These are phyloP conservation scores for Leccinum obscurum DNA, from an alignment of 768 basidiomycete genomes.

Conservation along the genomic window DNA sequence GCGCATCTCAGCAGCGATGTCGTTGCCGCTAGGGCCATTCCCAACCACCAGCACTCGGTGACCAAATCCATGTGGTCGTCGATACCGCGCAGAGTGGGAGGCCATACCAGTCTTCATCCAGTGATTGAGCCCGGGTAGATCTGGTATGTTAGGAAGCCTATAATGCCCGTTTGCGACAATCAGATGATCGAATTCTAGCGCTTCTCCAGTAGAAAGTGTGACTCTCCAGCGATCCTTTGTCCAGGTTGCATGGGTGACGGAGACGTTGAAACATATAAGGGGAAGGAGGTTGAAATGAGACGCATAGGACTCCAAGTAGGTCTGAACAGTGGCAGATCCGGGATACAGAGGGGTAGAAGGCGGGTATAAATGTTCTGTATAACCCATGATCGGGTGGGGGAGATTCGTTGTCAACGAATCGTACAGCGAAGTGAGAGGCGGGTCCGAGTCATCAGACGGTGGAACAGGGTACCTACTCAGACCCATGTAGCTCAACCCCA, in stretches of 20 bases:
- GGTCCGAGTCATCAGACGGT: conserved; percentile 38
- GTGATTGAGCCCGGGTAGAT: conserved; percentile 52
- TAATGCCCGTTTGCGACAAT: conserved; percentile 80
- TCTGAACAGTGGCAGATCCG: conserved; percentile 53
- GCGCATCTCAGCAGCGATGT: conserved; percentile 63
- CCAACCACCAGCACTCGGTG: conserved; percentile 49
- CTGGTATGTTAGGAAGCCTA: conserved; percentile 60
- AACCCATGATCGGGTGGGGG: conserved; percentile 79
- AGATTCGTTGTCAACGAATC: conserved; percentile 82
- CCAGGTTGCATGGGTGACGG: conserved; percentile 50
- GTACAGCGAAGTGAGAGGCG: conserved; percentile 70
- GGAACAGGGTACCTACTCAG: conserved; percentile 54
- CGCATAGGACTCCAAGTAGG: conserved; percentile 72
- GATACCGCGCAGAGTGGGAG: conserved; percentile 69
- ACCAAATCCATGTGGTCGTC: conserved; percentile 45
- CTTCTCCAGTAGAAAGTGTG: conserved; percentile 39
- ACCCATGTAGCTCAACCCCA: neutral
- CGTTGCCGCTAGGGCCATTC: conserved; percentile 65
- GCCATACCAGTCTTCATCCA: conserved; percentile 59
- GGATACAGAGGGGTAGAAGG: conserved; percentile 75
- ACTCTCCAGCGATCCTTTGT: conserved; percentile 49
- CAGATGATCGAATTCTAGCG: conserved; percentile 55
- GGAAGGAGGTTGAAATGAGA: conserved; percentile 55
- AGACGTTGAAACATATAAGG: conserved; percentile 63
- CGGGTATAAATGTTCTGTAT: conserved; percentile 60